Percentiles rank a stretch among this genome's conserved stretches.
Evolutionary conservation across 2,329 filamentous ascomycete species (phyloP).

Genomic region (Rutstroemia sp.): DNA sequence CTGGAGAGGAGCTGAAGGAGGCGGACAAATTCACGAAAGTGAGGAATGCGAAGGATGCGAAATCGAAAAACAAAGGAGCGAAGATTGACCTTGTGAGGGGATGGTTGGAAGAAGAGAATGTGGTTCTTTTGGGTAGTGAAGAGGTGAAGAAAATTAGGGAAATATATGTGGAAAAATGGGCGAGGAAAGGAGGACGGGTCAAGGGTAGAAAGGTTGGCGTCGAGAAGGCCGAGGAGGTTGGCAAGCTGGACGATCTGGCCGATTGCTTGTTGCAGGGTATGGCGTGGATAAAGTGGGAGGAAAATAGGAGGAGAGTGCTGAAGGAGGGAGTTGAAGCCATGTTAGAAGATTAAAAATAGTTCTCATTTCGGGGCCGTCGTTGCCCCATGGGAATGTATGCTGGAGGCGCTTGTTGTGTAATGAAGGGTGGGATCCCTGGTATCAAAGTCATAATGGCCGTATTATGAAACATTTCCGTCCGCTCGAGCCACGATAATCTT

Average conservation of each 20-base stretch:
- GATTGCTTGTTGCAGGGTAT: constrained; percentile 73
- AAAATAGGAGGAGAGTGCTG: constrained; percentile 39
- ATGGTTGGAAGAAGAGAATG: constrained; percentile 37
- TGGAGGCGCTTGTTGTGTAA: too few relatives aligned
- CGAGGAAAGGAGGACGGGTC: constrained; percentile 18
- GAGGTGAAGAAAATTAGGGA: constrained; percentile 32
- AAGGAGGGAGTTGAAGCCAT: constrained; percentile 28
- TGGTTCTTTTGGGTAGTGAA: constrained; percentile 27
- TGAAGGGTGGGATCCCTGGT: neutral
- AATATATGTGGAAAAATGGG: constrained; percentile 31
- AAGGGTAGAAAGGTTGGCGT: constrained; percentile 22
- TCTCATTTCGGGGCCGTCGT: too few relatives aligned
- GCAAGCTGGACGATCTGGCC: constrained; percentile 75
- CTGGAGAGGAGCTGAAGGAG: constrained; percentile 22
- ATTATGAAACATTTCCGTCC: neutral
- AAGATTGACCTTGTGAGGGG: constrained; percentile 56
- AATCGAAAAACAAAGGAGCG: constrained; percentile 41
- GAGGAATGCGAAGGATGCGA: constrained; percentile 35
- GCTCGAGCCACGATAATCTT: neutral
- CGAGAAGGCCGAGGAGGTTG: constrained; percentile 21
- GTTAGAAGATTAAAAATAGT: constrained; percentile 15
- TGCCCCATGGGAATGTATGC: too few relatives aligned
- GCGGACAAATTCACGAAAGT: constrained; percentile 26
- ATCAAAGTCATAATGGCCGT: neutral
- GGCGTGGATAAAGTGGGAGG: constrained; percentile 70